Conservation (phyloP, 257 asterid species). For the Misopates orontium region DNA sequence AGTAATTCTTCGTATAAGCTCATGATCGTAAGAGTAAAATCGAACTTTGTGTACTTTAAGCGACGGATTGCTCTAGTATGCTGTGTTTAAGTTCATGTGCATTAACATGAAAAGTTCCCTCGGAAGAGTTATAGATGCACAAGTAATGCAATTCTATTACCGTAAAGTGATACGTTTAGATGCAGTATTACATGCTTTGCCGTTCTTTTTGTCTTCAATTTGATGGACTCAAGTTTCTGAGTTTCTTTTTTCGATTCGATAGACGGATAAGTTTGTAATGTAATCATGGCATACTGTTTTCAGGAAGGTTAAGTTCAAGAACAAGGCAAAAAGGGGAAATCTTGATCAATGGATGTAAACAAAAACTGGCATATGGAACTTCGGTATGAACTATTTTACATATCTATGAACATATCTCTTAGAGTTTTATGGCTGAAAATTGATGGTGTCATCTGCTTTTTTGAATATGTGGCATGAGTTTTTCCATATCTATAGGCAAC, state of each 20-base stretch:
- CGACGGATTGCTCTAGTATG: no score
- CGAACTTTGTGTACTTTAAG: no score
- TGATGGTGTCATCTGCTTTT: not conserved
- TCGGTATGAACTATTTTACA: conserved; percentile 38
- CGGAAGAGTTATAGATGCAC: no score
- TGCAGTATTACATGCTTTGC: not conserved
- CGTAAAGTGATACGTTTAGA: not conserved
- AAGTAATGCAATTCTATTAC: no score
- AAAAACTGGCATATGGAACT: conserved; percentile 55
- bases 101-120: no score
- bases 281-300: not conserved
- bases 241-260: not conserved
- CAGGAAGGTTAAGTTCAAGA: conserved; percentile 54
- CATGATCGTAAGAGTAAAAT: no score
- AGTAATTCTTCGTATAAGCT: no score
- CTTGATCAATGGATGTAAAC: conserved; percentile 47
- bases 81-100: no score
- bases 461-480: not conserved
- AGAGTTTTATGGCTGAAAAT: not conserved
- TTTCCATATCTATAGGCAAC: not conserved
- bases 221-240: not conserved
- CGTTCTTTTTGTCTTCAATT: not conserved
- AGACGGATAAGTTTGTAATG: not conserved
- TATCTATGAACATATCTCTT: not conserved
- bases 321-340: conserved; percentile 49